These are phyloP conservation scores for Phytopythium boreale DNA, from an alignment of 352 stramenopile species.

Conservation along the genomic window DNA sequence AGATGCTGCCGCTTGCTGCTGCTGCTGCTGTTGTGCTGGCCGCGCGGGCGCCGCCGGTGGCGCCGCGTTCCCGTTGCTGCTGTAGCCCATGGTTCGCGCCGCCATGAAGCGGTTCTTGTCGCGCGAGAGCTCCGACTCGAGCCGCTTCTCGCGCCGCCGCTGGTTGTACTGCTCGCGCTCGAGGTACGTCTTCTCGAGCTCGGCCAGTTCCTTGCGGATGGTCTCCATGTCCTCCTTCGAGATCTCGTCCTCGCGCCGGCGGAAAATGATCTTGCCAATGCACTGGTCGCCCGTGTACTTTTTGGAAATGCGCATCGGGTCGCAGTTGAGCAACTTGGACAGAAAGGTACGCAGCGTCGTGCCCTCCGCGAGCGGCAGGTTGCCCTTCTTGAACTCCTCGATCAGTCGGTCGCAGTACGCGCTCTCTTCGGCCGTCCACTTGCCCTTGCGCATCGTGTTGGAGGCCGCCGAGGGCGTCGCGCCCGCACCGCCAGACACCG, in stretches of 20 bases:
- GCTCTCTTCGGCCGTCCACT: conserved; percentile 97
- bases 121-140: conserved; percentile 75
- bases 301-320: conserved; percentile 99
- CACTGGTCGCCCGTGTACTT: conserved; percentile 98
- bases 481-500: neutral
- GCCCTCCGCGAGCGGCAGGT: conserved; percentile 95
- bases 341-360: conserved; percentile 97
- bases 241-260: conserved; percentile 69
- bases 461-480: conserved; percentile 11
- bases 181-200: conserved; percentile 96
- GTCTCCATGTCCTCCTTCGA: conserved; percentile 75
- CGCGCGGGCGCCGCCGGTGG: neutral
- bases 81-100: conserved; percentile 33
- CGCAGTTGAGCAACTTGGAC: conserved; percentile 97
- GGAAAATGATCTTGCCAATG: conserved; percentile 94
- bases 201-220: conserved; percentile 75
- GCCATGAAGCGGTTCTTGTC: conserved; percentile 66
- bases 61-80: conserved; percentile 1
- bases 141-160: conserved; percentile 81
- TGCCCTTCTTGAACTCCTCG: conserved; percentile 97
- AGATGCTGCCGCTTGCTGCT: conserved; percentile 14
- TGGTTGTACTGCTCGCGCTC: conserved; percentile 95
- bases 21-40: conserved; percentile 14
- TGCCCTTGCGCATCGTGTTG: conserved; percentile 87
- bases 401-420: conserved; percentile 96